Evolutionary conservation across 305 asterid genomes (phyloP), one percentile per base, ranked within the genome.

Genomic region (Fraxinus albicans): DNA sequence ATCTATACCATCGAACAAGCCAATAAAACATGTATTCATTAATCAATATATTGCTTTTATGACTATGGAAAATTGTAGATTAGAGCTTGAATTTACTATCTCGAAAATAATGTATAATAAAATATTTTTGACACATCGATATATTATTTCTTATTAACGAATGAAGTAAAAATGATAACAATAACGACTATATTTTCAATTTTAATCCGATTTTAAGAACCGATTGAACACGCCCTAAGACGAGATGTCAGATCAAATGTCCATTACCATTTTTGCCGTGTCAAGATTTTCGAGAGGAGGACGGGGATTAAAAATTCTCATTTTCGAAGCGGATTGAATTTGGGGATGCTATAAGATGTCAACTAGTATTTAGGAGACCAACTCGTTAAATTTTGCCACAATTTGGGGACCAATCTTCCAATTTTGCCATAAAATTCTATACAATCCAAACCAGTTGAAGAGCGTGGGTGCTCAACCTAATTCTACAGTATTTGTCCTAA

Each of bases 381-480:
- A 23, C 19, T 47, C 4, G 58, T 7, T 21, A 6, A 60, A 21
- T 2, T 2, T 7, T 21, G 15, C 72, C 4, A 21, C 29, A 60
- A 21, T 60, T 21, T 63, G 73, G 73, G 33, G 33, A 23, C 34
- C 15, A 9, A 67, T 8, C 73, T 25, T 67, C 35, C 73, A 67
- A 67, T 27, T 67, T 67, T 67, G 73, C 33, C 34, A n/a, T 67
- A 27, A 67, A 7, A 10, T 29, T 17, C 73, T 10, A 27, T 3
- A 9, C n/a, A 8, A 27, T 3, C 73, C 23, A 70, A 31, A 15
- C 40, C 4, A 31, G 36, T 31, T 8, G 21, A 29, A 0, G 84
- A 83, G 87, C 88, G 88, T 83, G 81, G 76, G 40, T 12, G 38
- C 8, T 1, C 29, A 1, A 25, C 34, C 40, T 10, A 29, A 13